Evolutionary conservation across 306 rosid species (phyloP).

Genomic region (Myrica gale): DNA sequence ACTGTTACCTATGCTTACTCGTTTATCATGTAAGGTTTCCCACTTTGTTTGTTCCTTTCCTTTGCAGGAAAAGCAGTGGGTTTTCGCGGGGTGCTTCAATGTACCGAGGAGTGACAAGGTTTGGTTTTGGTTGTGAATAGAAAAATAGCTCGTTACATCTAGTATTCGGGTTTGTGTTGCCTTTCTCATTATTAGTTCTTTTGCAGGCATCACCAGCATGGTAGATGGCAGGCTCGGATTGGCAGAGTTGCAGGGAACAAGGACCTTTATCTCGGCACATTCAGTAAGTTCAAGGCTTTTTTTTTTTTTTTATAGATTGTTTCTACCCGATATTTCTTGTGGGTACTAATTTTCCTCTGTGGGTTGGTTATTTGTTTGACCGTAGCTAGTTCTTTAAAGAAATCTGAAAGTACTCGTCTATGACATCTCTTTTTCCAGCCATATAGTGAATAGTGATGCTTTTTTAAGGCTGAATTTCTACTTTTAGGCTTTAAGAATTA

Average conservation of each 20-base stretch:
- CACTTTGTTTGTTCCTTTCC: neutral
- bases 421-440: slow-evolving; percentile 33
- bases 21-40: neutral
- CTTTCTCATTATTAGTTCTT: neutral
- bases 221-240: slow-evolving; percentile 99
- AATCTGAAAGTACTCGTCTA: slow-evolving; percentile 9
- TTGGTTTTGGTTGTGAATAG: neutral
- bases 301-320: neutral
- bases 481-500: slow-evolving; percentile 34
- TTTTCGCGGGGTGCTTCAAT: slow-evolving; percentile 97
- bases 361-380: neutral
- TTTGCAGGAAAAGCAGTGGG: slow-evolving; percentile 93
- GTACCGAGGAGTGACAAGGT: slow-evolving; percentile 99
- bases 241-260: slow-evolving; percentile 99
- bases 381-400: neutral
- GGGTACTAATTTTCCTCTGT: neutral
- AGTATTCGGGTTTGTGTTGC: neutral
- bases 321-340: neutral
- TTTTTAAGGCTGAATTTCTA: slow-evolving; percentile 57
- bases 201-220: slow-evolving; percentile 93
- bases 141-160: neutral
- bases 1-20: neutral
- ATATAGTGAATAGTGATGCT: slow-evolving; percentile 34
- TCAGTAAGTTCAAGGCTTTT: slow-evolving; percentile 51
- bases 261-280: slow-evolving; percentile 96